Base-by-base conservation (phyloP, 768 basidiomycete species). In the Psilocybe subaeruginosa region DNA sequence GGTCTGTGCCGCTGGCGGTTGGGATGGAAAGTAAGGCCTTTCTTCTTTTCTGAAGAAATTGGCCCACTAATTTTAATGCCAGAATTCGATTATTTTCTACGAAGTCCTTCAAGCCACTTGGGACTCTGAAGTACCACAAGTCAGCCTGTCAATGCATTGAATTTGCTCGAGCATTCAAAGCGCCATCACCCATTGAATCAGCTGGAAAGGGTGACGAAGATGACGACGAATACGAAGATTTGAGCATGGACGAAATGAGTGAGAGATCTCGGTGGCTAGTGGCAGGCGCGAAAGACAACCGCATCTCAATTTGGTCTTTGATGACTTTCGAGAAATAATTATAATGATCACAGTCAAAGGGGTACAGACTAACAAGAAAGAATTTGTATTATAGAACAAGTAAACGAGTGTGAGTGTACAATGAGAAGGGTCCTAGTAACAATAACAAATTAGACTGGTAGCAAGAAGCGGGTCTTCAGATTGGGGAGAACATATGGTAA, bases 1-100 rank as follows among this genome's bases (percentile, higher is more conserved):
- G 19, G 85, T 98, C 0, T 90, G 95, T 66, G 95, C 95, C 0
- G 78, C 95, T 2, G 96, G 91, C 2, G 94, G 95, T 0, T 98
- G 97, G 97, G 95, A 99, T 63, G 95, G 97, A 37, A 86, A 81
- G 96, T 95, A 65, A 67, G 91, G 76, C 5, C 39, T 46, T n/a
- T 14, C 31, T 35, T 17, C 16, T 23, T 48, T 59, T 30, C 31
- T 45, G n/a, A 12, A 41, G n/a, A 62, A n/a, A 47, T 47, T 39
- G 8, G 16, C 27, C 53, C 17, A 23, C 58, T 49, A n/a, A 46
- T 57, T 3, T 41, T 41, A 48, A 39, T 14, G 39, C 39, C 49
- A 97, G 94, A 60, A 80, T 96, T 16, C 87, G 93, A 0, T 77
- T 98, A 7, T 95, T 91, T 74, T 91, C 94, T 0, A 88, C 92